Evolutionary conservation across 2,329 filamentous ascomycete species (phyloP), one percentile per base, ranked within the genome.

Genomic region (Exophiala spinifera): DNA sequence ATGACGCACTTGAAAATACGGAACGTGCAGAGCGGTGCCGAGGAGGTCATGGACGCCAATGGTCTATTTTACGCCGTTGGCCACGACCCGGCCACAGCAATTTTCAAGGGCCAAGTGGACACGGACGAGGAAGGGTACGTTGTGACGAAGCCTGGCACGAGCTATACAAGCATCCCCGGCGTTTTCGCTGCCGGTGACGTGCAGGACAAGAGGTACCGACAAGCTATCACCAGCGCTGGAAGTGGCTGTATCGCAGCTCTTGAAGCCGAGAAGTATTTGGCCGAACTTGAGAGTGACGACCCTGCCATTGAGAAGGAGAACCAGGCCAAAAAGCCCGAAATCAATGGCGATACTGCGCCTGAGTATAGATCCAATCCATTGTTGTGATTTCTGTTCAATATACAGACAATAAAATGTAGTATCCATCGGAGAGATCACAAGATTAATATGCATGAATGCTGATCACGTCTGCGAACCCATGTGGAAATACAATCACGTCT

Each of bases 141-240:
- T 56, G 72, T 91, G 65, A 99, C 94, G 53, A 83, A 87, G 72
- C 88, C 94, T 3, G 95, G 94, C 53, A 92, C 90, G 43, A 90
- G 90, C 55, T 80, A 87, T 68, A 99, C 94, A 45, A 96, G 84
- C 73, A 74, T 96, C 4, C 84, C 90, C 69, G 94, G 94, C 71
- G 90, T 99, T 17, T 99, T 96, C 69, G 94, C 94, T 34, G 94
- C 92, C 8, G 94, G 94, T 61, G 94, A 99, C 70, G 95, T 99
- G 8, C 94, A 99, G 78, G 95, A 99, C 72, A 99, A 97, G 86
- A 85, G 87, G 69, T 99, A 99, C 74, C 84, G 94, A 70, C 94
- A 99, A 78, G 94, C 94, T 44, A 95, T 99, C 63, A 99, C 94
- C 61, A 96, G 91, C 76, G 94, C 94, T 65, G 92, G 91, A 57